Percentiles rank a stretch among this genome's conserved stretches.
These are phyloP conservation scores for Mycena floridula DNA, from an alignment of 768 basidiomycete species.

Conservation along the genomic window DNA sequence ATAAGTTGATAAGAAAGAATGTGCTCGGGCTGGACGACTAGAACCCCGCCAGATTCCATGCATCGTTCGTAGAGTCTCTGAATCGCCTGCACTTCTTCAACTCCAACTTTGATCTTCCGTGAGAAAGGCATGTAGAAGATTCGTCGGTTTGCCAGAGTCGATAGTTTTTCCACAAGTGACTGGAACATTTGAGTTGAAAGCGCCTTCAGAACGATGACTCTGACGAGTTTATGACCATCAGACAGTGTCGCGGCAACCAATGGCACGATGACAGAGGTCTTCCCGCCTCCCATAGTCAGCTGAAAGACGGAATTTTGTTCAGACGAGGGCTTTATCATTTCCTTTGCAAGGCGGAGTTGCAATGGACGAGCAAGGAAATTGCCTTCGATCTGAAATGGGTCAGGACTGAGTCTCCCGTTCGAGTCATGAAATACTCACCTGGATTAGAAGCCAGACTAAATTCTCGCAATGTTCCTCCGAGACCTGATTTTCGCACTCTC, in stretches of 20 bases:
- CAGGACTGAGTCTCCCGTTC: too few relatives aligned
- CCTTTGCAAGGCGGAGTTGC: slow-evolving; percentile 33
- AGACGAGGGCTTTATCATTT: slow-evolving; percentile 39
- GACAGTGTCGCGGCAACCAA: slow-evolving; percentile 33
- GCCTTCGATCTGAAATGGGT: slow-evolving; percentile 37
- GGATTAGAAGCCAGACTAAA: too few relatives aligned
- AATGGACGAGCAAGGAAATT: slow-evolving; percentile 36
- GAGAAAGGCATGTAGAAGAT: slow-evolving; percentile 48
- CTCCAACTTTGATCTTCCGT: slow-evolving; percentile 24
- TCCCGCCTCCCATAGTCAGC: slow-evolving; percentile 57
- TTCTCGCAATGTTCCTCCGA: too few relatives aligned
- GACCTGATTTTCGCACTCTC: too few relatives aligned
- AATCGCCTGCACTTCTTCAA: slow-evolving; percentile 16
- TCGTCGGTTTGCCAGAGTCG: slow-evolving; percentile 38
- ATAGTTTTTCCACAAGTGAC: slow-evolving; percentile 34
- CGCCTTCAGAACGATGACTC: slow-evolving; percentile 46
- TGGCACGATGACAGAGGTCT: slow-evolving; percentile 47
- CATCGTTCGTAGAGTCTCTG: slow-evolving; percentile 31
- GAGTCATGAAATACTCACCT: too few relatives aligned
- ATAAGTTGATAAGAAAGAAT: slow-evolving; percentile 45
- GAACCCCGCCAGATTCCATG: slow-evolving; percentile 29
- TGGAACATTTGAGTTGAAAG: slow-evolving; percentile 43
- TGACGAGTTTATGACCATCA: slow-evolving; percentile 34
- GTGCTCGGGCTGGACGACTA: slow-evolving; percentile 49
- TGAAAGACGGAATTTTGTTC: slow-evolving; percentile 34